phyloP scores from a whole-genome alignment of 1,284 basidiomycete genomes.

The Moesziomyces sp. region DNA sequence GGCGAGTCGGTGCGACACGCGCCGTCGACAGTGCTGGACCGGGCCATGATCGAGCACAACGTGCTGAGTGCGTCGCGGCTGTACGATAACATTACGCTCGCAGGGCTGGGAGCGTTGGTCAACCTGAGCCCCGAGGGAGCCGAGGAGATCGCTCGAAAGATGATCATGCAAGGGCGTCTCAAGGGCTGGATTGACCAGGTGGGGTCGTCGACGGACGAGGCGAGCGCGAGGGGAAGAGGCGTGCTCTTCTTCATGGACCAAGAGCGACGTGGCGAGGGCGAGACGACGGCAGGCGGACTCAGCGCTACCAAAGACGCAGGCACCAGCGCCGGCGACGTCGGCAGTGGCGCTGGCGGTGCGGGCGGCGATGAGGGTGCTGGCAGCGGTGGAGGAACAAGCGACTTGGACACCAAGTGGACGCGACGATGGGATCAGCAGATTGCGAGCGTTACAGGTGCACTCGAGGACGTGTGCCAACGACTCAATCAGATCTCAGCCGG shows the following conservation, averaged over 20 bases:
- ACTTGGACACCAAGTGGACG: constrained; percentile 41
- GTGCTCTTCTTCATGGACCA: constrained; percentile 87
- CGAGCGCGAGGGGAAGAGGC: constrained; percentile 69
- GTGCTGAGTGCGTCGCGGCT: constrained; percentile 87
- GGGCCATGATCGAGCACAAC: constrained; percentile 98
- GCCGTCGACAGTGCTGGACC: constrained; percentile 93
- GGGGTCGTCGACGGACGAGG: constrained; percentile 8
- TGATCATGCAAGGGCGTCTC: constrained; percentile 94
- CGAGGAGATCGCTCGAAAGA: constrained; percentile 91
- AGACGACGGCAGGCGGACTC: constrained; percentile 45
- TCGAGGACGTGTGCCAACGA: constrained; percentile 51
- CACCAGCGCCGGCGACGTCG: constrained; percentile 9
- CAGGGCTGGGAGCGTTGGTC: constrained; percentile 52
- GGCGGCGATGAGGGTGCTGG: constrained; percentile 10
- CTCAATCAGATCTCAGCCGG: constrained; percentile 30
- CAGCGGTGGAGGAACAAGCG: constrained; percentile 16
- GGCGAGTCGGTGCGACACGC: constrained; percentile 69
- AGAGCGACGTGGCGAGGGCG: constrained; percentile 31
- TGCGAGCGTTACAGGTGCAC: constrained; percentile 33
- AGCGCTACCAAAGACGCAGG: constrained; percentile 25
- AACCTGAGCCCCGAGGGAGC: constrained; percentile 74
- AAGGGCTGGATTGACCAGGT: constrained; percentile 94
- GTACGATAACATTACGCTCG: constrained; percentile 55
- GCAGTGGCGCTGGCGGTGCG: constrained; percentile 6
- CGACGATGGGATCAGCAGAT: constrained; percentile 54